Evolutionary conservation across 805 yeast genomes (phyloP), one percentile per base, ranked within the genome.

Genomic region (Saccharomyces paradoxus): DNA sequence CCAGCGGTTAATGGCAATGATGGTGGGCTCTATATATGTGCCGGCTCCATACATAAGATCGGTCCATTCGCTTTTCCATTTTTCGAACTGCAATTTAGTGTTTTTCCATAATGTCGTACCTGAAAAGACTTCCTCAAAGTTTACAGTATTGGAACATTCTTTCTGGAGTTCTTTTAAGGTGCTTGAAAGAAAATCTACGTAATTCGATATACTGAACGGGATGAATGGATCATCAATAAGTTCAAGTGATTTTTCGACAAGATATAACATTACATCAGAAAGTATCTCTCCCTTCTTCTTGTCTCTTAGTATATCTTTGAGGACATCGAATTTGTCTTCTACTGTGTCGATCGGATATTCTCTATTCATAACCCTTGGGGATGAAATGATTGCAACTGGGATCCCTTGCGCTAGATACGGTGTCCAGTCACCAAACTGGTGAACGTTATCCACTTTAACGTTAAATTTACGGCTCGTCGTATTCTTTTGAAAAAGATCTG

Each of bases 211-310:
- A 64, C 83, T 80, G 60, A 78, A 86, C 2, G 96, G 96, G 17
- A 91, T 73, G 46, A 89, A 68, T 1, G 97, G 96, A 46, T 77
- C 79, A 60, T 90, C 96, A 0, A 83, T 79, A n/a, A 86, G 63
- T 49, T 79, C 76, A n/a, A 89, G 63, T 0, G 79, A 70, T 2
- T 84, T 58, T 49, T 77, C 72, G 3, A 87, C 74, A 1, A 86
- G 63, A 24, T 86, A 64, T 53, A 82, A 79, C 2, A 83, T 79
- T 56, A 89, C 63, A 17, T 81, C 78, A 8, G 71, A 64, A 63
- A 85, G 89, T 51, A 78, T 74, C 17, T 70, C 65, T 14, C 73
- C 75, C 1, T 82, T 77, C 60, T 86, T 92, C 0, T 46, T 46
- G 41, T 83, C 74, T 30, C 74, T 66, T 2, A 66, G 59, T 24